Conservation (phyloP, 805 yeast species). For the Myxozyma neglecta region DNA sequence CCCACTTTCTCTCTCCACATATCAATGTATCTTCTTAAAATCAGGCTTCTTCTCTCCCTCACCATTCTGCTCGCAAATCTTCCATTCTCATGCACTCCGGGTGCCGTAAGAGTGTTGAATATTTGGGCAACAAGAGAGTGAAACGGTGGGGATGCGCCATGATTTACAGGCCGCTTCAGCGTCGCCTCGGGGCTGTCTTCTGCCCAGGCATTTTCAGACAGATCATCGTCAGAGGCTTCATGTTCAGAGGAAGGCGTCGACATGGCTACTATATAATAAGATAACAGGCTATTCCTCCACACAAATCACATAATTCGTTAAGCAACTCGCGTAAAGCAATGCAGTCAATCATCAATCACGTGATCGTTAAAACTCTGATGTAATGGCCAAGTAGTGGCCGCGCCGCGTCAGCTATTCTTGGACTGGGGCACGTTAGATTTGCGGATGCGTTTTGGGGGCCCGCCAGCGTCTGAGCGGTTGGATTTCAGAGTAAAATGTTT, state of each 20-base stretch:
- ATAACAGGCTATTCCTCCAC: too few relatives aligned
- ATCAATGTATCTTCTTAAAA: conserved; percentile 46
- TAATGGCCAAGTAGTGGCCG: too few relatives aligned
- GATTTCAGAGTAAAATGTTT: too few relatives aligned
- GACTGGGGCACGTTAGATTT: too few relatives aligned
- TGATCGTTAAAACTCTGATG: too few relatives aligned
- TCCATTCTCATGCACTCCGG: neutral
- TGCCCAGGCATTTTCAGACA: conserved; percentile 5
- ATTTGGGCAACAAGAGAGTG: conserved; percentile 46
- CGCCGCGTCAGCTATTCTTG: too few relatives aligned
- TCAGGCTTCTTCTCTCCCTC: conserved; percentile 34
- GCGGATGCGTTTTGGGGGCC: too few relatives aligned
- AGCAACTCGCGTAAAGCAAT: too few relatives aligned
- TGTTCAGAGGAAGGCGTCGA: neutral
- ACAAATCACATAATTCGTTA: too few relatives aligned
- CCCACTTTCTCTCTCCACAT: conserved; percentile 60
- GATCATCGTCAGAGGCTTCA: neutral
- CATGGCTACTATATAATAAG: neutral
- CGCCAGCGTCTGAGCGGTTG: too few relatives aligned
- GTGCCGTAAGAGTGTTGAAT: conserved; percentile 42
- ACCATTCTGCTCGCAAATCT: conserved; percentile 5
- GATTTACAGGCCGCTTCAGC: conserved; percentile 41
- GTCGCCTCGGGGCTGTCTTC: conserved; percentile 1
- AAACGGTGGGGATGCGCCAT: conserved; percentile 47
- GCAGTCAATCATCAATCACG: too few relatives aligned